Evolutionary conservation across 306 rosid species (phyloP).

Genomic region (Citrullus colocynthis): DNA sequence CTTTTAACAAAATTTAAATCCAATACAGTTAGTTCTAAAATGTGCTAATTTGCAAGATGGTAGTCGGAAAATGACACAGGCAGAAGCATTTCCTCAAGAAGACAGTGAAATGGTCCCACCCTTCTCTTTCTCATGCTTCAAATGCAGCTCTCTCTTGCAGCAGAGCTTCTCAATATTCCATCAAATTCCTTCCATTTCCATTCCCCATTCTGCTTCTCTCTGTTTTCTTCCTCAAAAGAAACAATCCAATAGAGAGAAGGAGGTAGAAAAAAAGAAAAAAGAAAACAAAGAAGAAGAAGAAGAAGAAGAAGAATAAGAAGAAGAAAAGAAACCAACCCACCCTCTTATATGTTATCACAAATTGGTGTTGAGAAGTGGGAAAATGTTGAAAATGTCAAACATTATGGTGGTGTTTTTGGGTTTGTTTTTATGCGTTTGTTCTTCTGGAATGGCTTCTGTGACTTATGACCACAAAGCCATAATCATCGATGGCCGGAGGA

Average conservation of each 20-base stretch:
- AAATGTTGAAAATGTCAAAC: constrained; percentile 8
- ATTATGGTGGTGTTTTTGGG: constrained; percentile 8
- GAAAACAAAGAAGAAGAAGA: too few relatives aligned
- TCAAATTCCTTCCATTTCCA: constrained; percentile 5
- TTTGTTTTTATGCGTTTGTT: constrained; percentile 21
- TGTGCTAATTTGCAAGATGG: background rate
- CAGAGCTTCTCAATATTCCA: constrained; percentile 5
- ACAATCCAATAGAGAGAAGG: background rate
- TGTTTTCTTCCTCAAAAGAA: background rate
- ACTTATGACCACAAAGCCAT: constrained; percentile 63
- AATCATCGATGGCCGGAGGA: constrained; percentile 48
- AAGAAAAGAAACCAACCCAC: background rate
- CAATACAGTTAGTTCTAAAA: background rate
- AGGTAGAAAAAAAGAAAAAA: background rate
- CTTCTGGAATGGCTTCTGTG: constrained; percentile 40
- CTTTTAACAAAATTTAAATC: too few relatives aligned
- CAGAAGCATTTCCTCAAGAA: background rate
- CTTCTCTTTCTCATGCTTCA: constrained; percentile 5
- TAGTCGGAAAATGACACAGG: background rate
- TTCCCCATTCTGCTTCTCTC: background rate
- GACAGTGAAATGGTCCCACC: constrained; percentile 19
- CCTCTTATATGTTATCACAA: background rate
- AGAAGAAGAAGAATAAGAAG: background rate
- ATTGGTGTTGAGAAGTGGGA: constrained; percentile 13
- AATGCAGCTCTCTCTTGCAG: constrained; percentile 13